A percentile compares a stretch with the other conserved stretches of the same genome.
Evolutionary conservation across 2,329 filamentous ascomycete genomes (phyloP).

Genomic region (Davidsoniella australis): DNA sequence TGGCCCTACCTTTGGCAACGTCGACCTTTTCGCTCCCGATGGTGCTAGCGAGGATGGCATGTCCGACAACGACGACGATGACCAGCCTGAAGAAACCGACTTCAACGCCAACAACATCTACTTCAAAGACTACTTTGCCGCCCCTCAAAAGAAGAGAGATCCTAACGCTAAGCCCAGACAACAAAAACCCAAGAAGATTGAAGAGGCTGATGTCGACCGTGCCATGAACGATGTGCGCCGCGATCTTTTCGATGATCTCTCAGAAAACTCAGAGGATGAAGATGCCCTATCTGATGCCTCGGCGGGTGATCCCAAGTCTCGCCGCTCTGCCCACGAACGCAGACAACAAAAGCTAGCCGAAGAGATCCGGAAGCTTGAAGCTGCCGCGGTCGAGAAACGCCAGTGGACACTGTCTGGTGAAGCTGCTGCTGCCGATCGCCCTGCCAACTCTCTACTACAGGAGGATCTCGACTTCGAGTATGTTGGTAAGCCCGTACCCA

Average conservation of each 20-base stretch:
- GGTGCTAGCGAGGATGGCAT: slow-evolving; percentile 48
- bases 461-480: slow-evolving; percentile 94
- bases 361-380: slow-evolving; percentile 82
- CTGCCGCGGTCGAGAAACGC: slow-evolving; percentile 73
- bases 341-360: slow-evolving; percentile 70
- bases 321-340: slow-evolving; percentile 70
- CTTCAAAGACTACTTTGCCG: slow-evolving; percentile 88
- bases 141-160: slow-evolving; percentile 45
- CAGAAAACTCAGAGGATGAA: slow-evolving; percentile 48
- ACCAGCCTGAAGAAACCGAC: slow-evolving; percentile 34
- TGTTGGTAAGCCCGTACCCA: slow-evolving; percentile 81
- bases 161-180: slow-evolving; percentile 26
- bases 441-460: slow-evolving; percentile 81
- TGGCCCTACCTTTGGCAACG: slow-evolving; percentile 70
- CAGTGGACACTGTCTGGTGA: slow-evolving; percentile 86
- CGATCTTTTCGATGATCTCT: slow-evolving; percentile 73
- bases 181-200: slow-evolving; percentile 23
- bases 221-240: slow-evolving; percentile 77
- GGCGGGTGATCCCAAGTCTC: slow-evolving; percentile 52
- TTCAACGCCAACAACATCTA: slow-evolving; percentile 74
- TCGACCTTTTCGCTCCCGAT: slow-evolving; percentile 55
- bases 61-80: slow-evolving; percentile 23
- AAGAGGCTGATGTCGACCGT: slow-evolving; percentile 54
- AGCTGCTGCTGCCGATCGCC: slow-evolving; percentile 64
- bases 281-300: slow-evolving; percentile 49